A percentile compares a stretch with the other conserved stretches of the same genome.
Evolutionary conservation across 805 yeast species (phyloP).

Genomic region (Zygotorulaspora sp.): DNA sequence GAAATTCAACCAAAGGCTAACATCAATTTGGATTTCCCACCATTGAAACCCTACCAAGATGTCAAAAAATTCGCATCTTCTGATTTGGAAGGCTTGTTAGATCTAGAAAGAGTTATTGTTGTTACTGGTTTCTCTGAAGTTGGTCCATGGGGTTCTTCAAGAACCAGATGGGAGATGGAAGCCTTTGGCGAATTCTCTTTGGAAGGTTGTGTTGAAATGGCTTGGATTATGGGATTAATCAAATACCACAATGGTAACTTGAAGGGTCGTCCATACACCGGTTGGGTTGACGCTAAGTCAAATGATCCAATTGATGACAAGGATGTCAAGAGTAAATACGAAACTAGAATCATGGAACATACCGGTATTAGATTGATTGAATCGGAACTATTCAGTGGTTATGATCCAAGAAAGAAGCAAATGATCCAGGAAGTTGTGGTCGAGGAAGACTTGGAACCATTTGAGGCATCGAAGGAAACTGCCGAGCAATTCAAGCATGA

Average conservation of each 20-base stretch:
- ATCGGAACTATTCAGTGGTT: constrained; percentile 90
- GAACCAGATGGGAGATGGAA: constrained; percentile 99
- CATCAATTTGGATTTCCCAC: constrained; percentile 91
- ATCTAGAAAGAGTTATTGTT: constrained; percentile 86
- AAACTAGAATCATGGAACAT: constrained; percentile 81
- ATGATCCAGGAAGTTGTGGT: constrained; percentile 92
- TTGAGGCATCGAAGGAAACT: constrained; percentile 90
- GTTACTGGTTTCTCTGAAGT: constrained; percentile 98
- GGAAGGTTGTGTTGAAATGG: constrained; percentile 98
- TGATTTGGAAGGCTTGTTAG: constrained; percentile 83
- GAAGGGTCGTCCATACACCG: constrained; percentile 71
- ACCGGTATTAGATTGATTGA: constrained; percentile 96
- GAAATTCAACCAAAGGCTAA: constrained; percentile 90
- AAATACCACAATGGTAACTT: constrained; percentile 82
- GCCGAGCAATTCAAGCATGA: constrained; percentile 91
- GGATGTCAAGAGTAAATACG: constrained; percentile 89
- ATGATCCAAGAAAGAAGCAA: constrained; percentile 90
- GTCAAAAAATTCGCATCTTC: constrained; percentile 60
- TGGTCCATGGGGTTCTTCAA: constrained; percentile 98
- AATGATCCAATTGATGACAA: constrained; percentile 89
- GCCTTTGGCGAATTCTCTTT: constrained; percentile 89
- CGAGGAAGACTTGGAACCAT: constrained; percentile 94
- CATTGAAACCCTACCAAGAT: constrained; percentile 69
- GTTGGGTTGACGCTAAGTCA: constrained; percentile 97
- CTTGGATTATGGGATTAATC: constrained; percentile 98